Conservation (phyloP, 2,329 filamentous ascomycete genomes). For the Gnomoniopsis sp. region DNA sequence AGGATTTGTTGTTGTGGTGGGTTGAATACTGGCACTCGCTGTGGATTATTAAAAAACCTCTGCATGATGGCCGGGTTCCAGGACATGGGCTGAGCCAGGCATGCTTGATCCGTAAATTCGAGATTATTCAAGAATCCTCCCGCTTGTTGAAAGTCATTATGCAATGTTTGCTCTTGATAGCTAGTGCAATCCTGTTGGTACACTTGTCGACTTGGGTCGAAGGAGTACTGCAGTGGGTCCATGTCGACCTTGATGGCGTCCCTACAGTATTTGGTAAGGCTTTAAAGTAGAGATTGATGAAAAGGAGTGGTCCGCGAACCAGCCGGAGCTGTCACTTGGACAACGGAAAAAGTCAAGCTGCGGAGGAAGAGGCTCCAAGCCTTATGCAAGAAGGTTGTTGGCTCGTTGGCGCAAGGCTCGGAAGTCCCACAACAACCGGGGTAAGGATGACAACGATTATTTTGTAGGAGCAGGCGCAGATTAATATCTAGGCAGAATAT, state of each 20-base stretch:
- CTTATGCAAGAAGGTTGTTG: constrained; percentile 1
- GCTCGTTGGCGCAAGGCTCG: background rate
- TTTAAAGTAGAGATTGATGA: background rate
- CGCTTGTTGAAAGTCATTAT: background rate
- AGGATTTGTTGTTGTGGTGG: constrained; percentile 15
- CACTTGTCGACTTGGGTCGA: background rate
- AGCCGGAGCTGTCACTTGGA: background rate
- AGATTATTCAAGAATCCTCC: constrained; percentile 13
- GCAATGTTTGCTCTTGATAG: background rate
- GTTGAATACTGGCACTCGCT: constrained; percentile 26
- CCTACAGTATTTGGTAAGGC: background rate
- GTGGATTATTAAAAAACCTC: constrained; percentile 27
- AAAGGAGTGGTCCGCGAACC: background rate
- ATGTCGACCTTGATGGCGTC: background rate
- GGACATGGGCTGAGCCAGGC: constrained; percentile 19
- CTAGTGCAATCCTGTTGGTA: background rate
- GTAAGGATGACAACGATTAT: background rate
- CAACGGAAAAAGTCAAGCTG: constrained; percentile 4
- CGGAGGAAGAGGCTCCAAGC: background rate
- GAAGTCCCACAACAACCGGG: background rate
- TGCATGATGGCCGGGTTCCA: constrained; percentile 24
- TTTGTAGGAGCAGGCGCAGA: background rate
- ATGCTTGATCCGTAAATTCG: constrained; percentile 25
- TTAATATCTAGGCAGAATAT: constrained; percentile 2
- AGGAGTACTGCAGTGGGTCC: constrained; percentile 4